Percentiles rank a stretch among this genome's conserved stretches.
phyloP scores from a whole-genome alignment of 106 monocot species.

The Apostasia shenzhenica region DNA sequence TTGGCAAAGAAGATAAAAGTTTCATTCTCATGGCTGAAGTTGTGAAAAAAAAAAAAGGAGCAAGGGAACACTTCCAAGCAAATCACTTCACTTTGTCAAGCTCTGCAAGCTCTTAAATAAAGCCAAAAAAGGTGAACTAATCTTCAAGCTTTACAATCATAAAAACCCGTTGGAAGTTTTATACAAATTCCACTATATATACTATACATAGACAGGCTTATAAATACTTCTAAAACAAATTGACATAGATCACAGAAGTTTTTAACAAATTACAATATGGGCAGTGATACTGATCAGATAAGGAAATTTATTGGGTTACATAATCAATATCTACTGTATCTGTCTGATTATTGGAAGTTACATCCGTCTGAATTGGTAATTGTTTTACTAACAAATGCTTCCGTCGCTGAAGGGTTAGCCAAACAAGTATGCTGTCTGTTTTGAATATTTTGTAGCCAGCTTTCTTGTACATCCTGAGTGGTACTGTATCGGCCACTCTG shows the following conservation, averaged over 20 bases:
- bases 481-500: constrained; percentile 36
- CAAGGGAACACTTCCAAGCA: too few species aligned
- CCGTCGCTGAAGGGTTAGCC: constrained; percentile 39
- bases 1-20: too few species aligned
- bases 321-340: background rate
- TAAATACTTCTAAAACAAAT: background rate
- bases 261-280: background rate
- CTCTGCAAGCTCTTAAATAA: too few species aligned
- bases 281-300: background rate
- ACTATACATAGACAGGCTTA: background rate
- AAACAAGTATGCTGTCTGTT: constrained; percentile 44
- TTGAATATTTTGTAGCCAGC: constrained; percentile 24
- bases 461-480: constrained; percentile 42
- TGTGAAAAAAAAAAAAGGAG: too few species aligned
- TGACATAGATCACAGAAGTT: background rate
- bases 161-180: too few species aligned
- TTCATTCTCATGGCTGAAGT: too few species aligned
- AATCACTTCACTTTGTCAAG: too few species aligned
- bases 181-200: too few species aligned
- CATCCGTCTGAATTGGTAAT: constrained; percentile 4
- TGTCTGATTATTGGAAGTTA: background rate
- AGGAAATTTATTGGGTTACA: background rate
- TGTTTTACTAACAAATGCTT: constrained; percentile 43
- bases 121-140: too few species aligned
- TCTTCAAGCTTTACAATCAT: too few species aligned